Percentiles rank a stretch among this genome's conserved stretches.
phyloP scores from a whole-genome alignment of 768 basidiomycete genomes.

The Russula vinacea region DNA sequence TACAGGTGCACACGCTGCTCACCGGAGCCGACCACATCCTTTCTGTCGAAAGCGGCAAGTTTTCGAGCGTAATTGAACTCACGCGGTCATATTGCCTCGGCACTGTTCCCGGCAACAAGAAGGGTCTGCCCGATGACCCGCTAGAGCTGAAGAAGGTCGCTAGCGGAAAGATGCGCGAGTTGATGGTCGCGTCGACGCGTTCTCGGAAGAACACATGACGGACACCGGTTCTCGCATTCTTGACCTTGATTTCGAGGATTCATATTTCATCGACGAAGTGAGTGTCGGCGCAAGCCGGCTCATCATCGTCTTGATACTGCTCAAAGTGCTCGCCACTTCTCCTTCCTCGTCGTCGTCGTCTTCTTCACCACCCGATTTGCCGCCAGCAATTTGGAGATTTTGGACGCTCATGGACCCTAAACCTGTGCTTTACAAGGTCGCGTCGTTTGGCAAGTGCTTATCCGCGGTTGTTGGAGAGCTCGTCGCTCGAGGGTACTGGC shows the following conservation, averaged over 20 bases:
- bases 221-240: too few species aligned
- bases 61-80: constrained; percentile 85
- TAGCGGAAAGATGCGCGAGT: constrained; percentile 69
- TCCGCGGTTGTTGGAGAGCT: constrained; percentile 44
- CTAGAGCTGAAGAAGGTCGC: constrained; percentile 58
- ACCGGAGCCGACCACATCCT: constrained; percentile 91
- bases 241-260: too few species aligned
- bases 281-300: too few species aligned
- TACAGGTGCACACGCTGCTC: constrained; percentile 80
- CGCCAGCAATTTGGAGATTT: too few species aligned
- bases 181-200: constrained; percentile 90
- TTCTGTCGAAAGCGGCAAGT: constrained; percentile 55
- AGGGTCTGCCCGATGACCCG: constrained; percentile 73
- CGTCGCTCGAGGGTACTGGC: constrained; percentile 31
- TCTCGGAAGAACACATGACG: constrained; percentile 91
- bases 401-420: too few species aligned
- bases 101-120: constrained; percentile 75
- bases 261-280: too few species aligned
- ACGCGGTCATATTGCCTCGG: constrained; percentile 77
- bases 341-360: too few species aligned
- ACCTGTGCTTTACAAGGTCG: constrained; percentile 65
- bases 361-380: too few species aligned
- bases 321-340: too few species aligned
- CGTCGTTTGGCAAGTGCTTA: constrained; percentile 53
- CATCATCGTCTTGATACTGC: too few species aligned